Conservation (phyloP, 108 stramenopile species). For the Seminavis robusta region DNA sequence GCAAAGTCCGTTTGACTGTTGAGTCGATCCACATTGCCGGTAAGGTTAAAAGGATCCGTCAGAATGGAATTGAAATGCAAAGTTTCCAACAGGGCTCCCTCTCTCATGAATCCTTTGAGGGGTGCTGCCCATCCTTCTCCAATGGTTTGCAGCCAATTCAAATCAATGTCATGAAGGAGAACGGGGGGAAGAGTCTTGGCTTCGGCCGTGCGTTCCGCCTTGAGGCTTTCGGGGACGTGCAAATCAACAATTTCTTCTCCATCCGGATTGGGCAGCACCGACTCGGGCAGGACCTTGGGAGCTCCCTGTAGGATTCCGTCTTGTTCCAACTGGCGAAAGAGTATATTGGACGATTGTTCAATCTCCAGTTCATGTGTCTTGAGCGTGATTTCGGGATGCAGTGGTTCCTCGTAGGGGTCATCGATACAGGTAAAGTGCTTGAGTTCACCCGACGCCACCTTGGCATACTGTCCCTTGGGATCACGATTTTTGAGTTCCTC, state of each 20-base stretch:
- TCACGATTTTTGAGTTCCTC: conserved; percentile 86
- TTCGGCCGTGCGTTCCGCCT: conserved; percentile 48
- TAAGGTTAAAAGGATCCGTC: conserved; percentile 94
- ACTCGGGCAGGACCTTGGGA: conserved; percentile 80
- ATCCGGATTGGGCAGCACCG: conserved; percentile 95
- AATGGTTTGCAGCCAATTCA: conserved; percentile 97
- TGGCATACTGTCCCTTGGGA: conserved; percentile 89
- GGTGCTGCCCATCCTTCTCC: conserved; percentile 99
- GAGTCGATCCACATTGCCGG: conserved; percentile 75
- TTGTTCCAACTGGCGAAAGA: conserved; percentile 81
- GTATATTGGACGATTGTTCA: conserved; percentile 87
- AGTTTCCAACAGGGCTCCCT: conserved; percentile 93
- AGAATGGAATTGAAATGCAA: conserved; percentile 96
- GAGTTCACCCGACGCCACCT: conserved; percentile 87
- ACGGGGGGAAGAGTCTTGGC: conserved; percentile 92
- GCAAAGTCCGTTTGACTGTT: conserved; percentile 80
- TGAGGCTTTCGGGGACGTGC: conserved; percentile 70
- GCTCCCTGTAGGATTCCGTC: conserved; percentile 94
- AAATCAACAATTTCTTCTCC: conserved; percentile 94
- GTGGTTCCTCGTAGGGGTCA: conserved; percentile 96
- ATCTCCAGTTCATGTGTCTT: conserved; percentile 91
- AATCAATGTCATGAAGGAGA: conserved; percentile 94
- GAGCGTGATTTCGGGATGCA: conserved; percentile 84
- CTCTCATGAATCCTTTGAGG: conserved; percentile 98
- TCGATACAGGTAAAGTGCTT: conserved; percentile 98